Evolutionary conservation across 371 early-diverging fungal species (phyloP), one percentile per base, ranked within the genome.

Genomic region (Saksenaea vasiformis): DNA sequence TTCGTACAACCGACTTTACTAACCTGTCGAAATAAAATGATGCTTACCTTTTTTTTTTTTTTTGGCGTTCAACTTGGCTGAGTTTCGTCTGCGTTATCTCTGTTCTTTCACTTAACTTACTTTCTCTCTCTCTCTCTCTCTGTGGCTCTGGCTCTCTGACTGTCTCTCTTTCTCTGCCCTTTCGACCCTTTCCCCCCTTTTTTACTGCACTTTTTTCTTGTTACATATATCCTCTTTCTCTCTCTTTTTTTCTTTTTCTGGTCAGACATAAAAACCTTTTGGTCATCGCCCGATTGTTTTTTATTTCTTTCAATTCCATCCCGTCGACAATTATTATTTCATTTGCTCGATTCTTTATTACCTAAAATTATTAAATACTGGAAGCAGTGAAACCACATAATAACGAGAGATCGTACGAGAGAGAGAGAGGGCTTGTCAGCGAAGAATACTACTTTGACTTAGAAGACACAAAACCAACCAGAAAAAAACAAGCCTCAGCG

Each of bases 71-170:
- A 31, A 31, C 31, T 31, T 7, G n/a, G 31, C 31, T 31, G 31
- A 31, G 31, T 31, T 31, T 31, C 14, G 43, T 17, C 43, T 41
- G 43, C 43, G 43, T 41, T 41, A 41, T 41, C 43, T 41, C 19
- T 17, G 19, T 41, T 38, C 38, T 44, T 11, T 44, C n/a, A 7
- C 44, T 44, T 17, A 8, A 56, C 39, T 27, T 58, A 13, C 13
- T 39, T 59, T 26, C 26, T 43, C 41, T 28, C 41, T 37, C 41
- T 37, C 59, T 44, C 41, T 59, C 41, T 47, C 47, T 19, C 43
- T 41, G 24, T 59, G 8, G 38, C 59, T 36, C 37, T 57, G n/a
- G 15, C 37, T 35, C 58, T 57, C 58, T 57, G n/a, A 36, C 57
- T 36, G 35, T 57, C 57, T 37, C 37, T 36, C 35, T 57, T 35